Evolutionary conservation across 176 grass and related monocot species (phyloP).

Genomic region (Pharus latifolius): DNA sequence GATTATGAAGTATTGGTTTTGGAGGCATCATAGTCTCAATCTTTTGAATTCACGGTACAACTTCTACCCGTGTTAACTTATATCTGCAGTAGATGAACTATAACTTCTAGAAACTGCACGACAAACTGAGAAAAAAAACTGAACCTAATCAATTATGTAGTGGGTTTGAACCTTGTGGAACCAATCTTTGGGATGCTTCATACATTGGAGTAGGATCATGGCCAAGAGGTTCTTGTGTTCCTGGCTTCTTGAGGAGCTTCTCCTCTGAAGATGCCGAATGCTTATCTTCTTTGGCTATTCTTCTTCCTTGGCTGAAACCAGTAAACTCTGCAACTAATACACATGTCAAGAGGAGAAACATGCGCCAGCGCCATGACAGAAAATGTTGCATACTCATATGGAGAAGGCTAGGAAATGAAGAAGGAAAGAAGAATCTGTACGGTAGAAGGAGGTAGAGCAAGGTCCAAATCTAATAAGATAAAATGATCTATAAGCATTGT

Average conservation of each 20-base stretch:
- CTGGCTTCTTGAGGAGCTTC: background rate
- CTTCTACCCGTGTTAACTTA: too few relatives aligned
- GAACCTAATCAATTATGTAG: conserved; percentile 16
- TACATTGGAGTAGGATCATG: background rate
- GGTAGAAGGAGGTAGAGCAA: background rate
- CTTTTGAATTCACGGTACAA: too few relatives aligned
- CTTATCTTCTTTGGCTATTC: background rate
- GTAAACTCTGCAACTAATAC: background rate
- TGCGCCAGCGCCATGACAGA: too few relatives aligned
- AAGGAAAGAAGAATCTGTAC: background rate
- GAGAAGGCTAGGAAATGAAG: background rate
- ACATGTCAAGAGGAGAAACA: background rate
- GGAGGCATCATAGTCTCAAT: too few relatives aligned
- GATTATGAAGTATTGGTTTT: too few relatives aligned
- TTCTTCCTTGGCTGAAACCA: background rate
- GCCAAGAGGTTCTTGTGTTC: background rate
- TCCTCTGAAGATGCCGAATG: background rate
- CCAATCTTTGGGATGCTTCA: background rate
- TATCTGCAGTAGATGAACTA: background rate
- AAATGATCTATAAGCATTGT: background rate
- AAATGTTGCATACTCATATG: background rate
- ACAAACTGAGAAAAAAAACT: background rate
- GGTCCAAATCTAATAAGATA: background rate
- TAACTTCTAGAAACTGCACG: background rate
- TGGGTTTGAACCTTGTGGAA: conserved; percentile 17